Evolutionary conservation across 768 basidiomycete genomes (phyloP).

Genomic region (Pleurotus sapidus): DNA sequence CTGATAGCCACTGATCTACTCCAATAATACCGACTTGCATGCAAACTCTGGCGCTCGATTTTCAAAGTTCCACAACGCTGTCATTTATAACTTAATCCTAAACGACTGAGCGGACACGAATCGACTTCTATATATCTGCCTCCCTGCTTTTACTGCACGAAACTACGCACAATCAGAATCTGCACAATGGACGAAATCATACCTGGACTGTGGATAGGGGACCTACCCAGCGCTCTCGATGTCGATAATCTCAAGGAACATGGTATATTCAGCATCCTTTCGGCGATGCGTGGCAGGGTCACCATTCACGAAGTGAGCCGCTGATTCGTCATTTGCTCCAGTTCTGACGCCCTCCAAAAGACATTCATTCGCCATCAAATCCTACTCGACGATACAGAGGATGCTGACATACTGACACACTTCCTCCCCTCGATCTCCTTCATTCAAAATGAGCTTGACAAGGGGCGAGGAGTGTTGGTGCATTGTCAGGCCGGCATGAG

Average conservation of each 20-base stretch:
- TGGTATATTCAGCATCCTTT: slow-evolving; percentile 74
- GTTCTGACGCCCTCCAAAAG: slow-evolving; percentile 32
- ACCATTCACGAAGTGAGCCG: slow-evolving; percentile 58
- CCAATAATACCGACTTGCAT: slow-evolving; percentile 3
- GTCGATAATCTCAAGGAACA: slow-evolving; percentile 56
- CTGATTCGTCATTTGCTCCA: neutral
- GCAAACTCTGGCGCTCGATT: slow-evolving; percentile 6
- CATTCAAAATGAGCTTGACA: slow-evolving; percentile 76
- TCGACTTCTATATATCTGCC: too few relatives aligned
- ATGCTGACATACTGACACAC: slow-evolving; percentile 76
- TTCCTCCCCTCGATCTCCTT: slow-evolving; percentile 79
- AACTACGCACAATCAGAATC: neutral
- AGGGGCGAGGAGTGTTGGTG: slow-evolving; percentile 75
- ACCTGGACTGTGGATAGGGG: slow-evolving; percentile 82
- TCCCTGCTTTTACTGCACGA: too few relatives aligned
- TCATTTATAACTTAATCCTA: neutral
- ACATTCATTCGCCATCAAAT: slow-evolving; percentile 81
- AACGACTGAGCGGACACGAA: too few relatives aligned
- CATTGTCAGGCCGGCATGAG: slow-evolving; percentile 92
- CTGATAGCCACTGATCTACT: neutral
- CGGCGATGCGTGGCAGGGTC: slow-evolving; percentile 68
- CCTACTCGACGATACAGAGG: slow-evolving; percentile 70
- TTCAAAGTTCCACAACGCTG: neutral
- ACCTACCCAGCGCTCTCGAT: slow-evolving; percentile 69
- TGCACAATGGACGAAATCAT: slow-evolving; percentile 75